Evolutionary conservation across 208 protist genomes (phyloP), one percentile per base, ranked within the genome.

Genomic region (Acanthamoeba royreba): DNA sequence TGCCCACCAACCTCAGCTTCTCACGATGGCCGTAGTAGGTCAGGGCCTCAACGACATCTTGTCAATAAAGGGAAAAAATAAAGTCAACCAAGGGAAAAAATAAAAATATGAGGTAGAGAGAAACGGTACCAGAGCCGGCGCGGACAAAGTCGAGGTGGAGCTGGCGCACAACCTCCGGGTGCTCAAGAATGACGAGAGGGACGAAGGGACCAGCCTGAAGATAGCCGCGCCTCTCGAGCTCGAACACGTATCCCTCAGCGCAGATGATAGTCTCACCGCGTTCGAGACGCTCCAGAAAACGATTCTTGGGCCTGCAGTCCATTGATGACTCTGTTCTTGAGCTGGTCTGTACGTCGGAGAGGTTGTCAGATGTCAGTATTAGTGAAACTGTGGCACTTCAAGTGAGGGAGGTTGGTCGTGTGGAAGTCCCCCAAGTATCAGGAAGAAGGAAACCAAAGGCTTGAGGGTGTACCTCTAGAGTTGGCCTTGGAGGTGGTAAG

Each of bases 191-290:
- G 47, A 42, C 53, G n/a, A 66, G 38, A 15, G 87, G 87, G 13
- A 92, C 87, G 46, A 92, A 92, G 28, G 87, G 58, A 0, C 87
- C 87, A n/a, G 87, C 87, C 42, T 92, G 87, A 7, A 92, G 52
- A 38, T 92, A 92, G 42, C 87, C 87, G 38, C 87, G 38, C 5
- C 61, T 22, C 38, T 92, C 87, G 15, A 92, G 58, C 61, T 92
- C 87, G 52, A 92, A 92, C 40, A 92, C 58, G 55, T 92, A 92
- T 49, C 87, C 87, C 35, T 92, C 87, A 3, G 81, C 81, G 35
- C 81, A 89, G 9, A 89, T 22, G 81, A 89, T 89, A 0, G 49
- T 25, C 45, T 66, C 81, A 3, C 52, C 49, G 7, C 45, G 3
- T 19, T 66, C 31, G 7, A 89, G 81, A 22, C 28, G 53, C 42